Evolutionary conservation across 176 grass and related monocot species (phyloP), one percentile per base, ranked within the genome.

Genomic region (Echinochloa phyllopogon): DNA sequence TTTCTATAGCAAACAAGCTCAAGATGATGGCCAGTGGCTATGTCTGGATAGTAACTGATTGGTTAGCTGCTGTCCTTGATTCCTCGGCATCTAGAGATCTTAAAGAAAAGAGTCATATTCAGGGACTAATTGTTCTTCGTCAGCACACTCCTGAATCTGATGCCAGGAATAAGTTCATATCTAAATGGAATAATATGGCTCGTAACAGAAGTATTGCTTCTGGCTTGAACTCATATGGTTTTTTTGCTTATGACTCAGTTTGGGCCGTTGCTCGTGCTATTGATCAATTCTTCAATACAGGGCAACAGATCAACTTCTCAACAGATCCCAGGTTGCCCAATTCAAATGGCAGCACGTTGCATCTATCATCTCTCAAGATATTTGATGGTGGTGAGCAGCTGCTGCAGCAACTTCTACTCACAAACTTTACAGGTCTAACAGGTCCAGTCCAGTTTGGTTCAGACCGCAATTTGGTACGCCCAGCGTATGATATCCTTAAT

Each of bases 1-100:
- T 96, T 87, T 90, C 88, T 56, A 42, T n/a, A 11, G 91, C 94
- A 56, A 86, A 85, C 57, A 89, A 87, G 45, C 83, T 93, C 37
- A 80, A 65, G 25, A 96, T 96, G 94, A 85, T 88, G 50, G 67
- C 13, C 73, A 80, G 65, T 67, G 94, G 91, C 72, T 97, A 97
- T 71, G 94, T 94, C 9, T 97, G 94, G 94, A 97, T 97, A 67
- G 91, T 88, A 84, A 94, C 94, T 24, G 91, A 94, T 78, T 94
- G 94, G 94, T 87, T 94, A 61, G 91, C 94, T 80, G 79, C 94
- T 72, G 91, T 94, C 88, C 55, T 97, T 79, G 94, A 97, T 87
- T 97, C 89, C n/a, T 89, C 86, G 2, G 49, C 16, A 1, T 44
- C 51, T 20, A 51, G 47, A 77, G 66, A 83, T 75, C 33, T 43